Evolutionary conservation across 1,284 basidiomycete species (phyloP).

Genomic region (Gomphus sp.): DNA sequence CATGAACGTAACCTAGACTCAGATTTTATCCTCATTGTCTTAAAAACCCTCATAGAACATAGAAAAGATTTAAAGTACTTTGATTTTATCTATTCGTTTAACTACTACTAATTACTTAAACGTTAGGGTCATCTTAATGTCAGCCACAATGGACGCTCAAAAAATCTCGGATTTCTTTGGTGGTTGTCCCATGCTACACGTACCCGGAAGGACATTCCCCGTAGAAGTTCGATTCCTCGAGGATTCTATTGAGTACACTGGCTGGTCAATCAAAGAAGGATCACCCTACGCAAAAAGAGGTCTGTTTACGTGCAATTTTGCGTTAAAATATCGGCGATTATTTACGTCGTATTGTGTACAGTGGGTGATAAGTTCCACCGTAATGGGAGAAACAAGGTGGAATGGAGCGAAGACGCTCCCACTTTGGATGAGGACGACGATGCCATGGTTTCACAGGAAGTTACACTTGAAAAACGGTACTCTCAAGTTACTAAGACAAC

Average conservation of each 20-base stretch:
- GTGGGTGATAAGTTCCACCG: conserved; percentile 58
- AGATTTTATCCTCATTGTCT: conserved; percentile 92
- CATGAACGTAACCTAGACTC: conserved; percentile 97
- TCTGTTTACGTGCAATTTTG: conserved; percentile 25
- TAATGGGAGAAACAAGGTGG: conserved; percentile 43
- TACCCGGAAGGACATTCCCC: conserved; percentile 97
- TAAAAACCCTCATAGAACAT: conserved; percentile 80
- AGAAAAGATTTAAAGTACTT: conserved; percentile 77
- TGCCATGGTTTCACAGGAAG: conserved; percentile 30
- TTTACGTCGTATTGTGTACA: conserved; percentile 15
- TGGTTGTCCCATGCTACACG: conserved; percentile 78
- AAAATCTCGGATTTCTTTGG: conserved; percentile 94
- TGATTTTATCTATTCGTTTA: not conserved
- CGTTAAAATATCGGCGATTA: not conserved
- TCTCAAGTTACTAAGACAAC: conserved; percentile 68
- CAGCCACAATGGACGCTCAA: conserved; percentile 91
- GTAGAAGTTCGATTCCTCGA: conserved; percentile 86
- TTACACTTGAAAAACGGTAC: conserved; percentile 66
- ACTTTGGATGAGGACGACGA: conserved; percentile 73
- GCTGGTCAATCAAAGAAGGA: conserved; percentile 79
- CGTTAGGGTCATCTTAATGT: conserved; percentile 88
- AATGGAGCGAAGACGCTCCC: conserved; percentile 68
- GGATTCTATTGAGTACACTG: conserved; percentile 82
- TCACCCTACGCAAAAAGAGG: conserved; percentile 79
- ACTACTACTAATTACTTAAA: not conserved